Percentiles rank a stretch among this genome's conserved stretches.
phyloP scores from a whole-genome alignment of 2,329 filamentous ascomycete species.

The Pseudocercospora fijiensis region DNA sequence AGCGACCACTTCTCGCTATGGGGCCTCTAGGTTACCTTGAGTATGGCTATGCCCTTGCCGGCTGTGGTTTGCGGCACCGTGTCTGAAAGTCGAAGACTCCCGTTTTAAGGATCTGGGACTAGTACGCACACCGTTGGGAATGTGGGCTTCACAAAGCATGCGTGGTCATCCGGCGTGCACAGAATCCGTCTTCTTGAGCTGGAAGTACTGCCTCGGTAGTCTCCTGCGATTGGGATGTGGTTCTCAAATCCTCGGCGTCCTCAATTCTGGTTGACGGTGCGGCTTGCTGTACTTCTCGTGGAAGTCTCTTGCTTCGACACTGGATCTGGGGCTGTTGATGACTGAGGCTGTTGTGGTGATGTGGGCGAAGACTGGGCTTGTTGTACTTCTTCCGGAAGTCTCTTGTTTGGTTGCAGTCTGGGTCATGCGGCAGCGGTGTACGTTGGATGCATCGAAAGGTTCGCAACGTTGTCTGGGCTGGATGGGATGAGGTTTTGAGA shows the following conservation, averaged over 20 bases:
- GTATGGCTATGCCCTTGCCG: neutral
- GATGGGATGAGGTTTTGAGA: neutral
- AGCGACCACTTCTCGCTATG: neutral
- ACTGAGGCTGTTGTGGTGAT: neutral
- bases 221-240: neutral
- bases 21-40: slow-evolving; percentile 5
- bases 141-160: neutral
- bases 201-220: slow-evolving; percentile 1
- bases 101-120: neutral
- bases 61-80: neutral
- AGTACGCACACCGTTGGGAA: neutral
- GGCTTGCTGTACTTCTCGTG: neutral
- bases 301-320: slow-evolving; percentile 2
- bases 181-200: neutral
- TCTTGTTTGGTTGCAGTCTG: neutral
- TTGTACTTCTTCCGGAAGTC: slow-evolving; percentile 1
- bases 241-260: slow-evolving; percentile 3
- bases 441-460: neutral
- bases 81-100: neutral
- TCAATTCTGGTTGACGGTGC: neutral
- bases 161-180: slow-evolving; percentile 1
- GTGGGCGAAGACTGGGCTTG: neutral
- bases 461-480: slow-evolving; percentile 8
- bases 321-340: neutral
- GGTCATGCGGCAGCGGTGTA: neutral